Evolutionary conservation across 352 stramenopile species (phyloP).

Genomic region (Phytophthora tubulina): DNA sequence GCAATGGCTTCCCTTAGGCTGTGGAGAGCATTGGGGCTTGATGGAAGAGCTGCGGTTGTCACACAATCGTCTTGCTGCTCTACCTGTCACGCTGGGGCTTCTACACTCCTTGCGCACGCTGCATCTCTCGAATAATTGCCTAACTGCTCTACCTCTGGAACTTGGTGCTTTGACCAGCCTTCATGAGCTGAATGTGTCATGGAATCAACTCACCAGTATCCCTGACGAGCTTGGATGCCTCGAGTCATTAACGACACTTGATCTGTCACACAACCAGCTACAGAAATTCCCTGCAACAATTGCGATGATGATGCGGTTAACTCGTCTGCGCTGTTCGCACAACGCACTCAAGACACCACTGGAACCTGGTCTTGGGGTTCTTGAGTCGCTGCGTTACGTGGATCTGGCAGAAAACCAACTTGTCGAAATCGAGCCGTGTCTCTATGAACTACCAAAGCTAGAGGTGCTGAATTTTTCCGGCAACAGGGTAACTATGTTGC

Average conservation of each 20-base stretch:
- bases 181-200: conserved; percentile 60
- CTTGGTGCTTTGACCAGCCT: conserved; percentile 62
- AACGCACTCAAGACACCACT: conserved; percentile 59
- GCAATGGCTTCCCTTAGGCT: conserved; percentile 42
- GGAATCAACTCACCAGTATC: conserved; percentile 63
- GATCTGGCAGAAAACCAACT: conserved; percentile 71
- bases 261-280: conserved; percentile 70
- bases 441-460: conserved; percentile 58
- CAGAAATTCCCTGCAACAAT: conserved; percentile 55
- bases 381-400: conserved; percentile 58
- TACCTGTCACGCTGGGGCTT: conserved; percentile 61
- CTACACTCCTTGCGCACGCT: conserved; percentile 44
- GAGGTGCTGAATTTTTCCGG: conserved; percentile 64
- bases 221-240: conserved; percentile 75
- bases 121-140: conserved; percentile 51
- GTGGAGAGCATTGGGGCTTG: conserved; percentile 34
- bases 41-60: conserved; percentile 54
- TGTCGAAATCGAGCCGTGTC: conserved; percentile 51
- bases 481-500: conserved; percentile 62
- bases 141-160: conserved; percentile 59
- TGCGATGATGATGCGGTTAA: conserved; percentile 54
- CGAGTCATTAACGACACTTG: conserved; percentile 43
- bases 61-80: conserved; percentile 51
- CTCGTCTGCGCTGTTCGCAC: conserved; percentile 55
- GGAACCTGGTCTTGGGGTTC: conserved; percentile 36